Conservation (phyloP, 495 filamentous ascomycete species). For the Trichocladium uniseriatum region DNA sequence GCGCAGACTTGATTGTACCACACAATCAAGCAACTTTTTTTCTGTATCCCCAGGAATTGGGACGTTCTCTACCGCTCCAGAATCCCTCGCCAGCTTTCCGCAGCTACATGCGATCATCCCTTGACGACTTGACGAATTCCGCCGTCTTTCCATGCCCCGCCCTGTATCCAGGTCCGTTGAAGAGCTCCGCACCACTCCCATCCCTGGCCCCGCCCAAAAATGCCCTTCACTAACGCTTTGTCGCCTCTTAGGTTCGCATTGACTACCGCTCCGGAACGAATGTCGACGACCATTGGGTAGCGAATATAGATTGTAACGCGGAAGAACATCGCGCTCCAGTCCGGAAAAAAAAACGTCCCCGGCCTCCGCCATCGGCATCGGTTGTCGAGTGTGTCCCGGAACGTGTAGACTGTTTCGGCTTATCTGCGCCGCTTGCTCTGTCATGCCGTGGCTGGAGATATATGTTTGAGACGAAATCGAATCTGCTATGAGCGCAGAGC, state of each 20-base stretch:
- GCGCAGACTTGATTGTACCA: constrained; percentile 1
- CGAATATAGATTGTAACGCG: neutral
- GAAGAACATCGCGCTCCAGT: neutral
- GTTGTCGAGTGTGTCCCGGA: neutral
- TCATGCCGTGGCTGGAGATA: constrained; percentile 16
- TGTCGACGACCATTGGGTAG: constrained; percentile 6
- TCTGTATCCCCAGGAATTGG: neutral
- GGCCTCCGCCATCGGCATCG: too few relatives aligned
- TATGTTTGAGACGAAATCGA: constrained; percentile 21
- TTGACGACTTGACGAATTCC: neutral
- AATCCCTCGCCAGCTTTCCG: neutral
- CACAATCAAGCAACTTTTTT: neutral
- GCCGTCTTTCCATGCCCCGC: neutral
- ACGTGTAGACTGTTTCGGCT: neutral
- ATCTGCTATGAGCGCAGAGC: constrained; percentile 69
- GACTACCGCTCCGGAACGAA: constrained; percentile 4
- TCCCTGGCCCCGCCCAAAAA: constrained; percentile 8
- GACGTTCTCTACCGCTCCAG: neutral
- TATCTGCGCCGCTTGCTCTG: constrained; percentile 3
- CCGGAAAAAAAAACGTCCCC: too few relatives aligned
- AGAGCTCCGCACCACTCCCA: neutral
- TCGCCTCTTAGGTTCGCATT: neutral
- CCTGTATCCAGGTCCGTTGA: neutral
- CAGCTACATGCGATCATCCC: neutral
- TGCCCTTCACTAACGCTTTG: constrained; percentile 5